A percentile compares a stretch with the other conserved stretches of the same genome.
These are phyloP conservation scores for Coccinonectria pachysandricola DNA, from an alignment of 2,329 filamentous ascomycete species.

Conservation along the genomic window DNA sequence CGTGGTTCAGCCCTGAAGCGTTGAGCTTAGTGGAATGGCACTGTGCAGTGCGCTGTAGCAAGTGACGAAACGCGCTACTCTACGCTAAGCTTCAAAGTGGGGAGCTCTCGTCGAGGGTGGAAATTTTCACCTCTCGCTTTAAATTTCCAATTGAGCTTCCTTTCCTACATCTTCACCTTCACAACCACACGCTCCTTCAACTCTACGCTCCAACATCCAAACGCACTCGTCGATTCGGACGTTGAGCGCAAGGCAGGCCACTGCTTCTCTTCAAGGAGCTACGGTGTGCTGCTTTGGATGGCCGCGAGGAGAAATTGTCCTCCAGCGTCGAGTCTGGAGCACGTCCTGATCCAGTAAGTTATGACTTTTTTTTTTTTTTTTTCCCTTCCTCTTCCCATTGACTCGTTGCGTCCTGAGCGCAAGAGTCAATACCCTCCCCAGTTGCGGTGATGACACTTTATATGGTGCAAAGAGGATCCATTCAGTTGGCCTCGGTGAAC, in stretches of 20 bases:
- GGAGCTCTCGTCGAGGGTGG: no score
- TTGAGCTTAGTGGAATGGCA: no score
- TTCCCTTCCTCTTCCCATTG: neutral
- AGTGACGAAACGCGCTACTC: no score
- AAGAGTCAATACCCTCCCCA: conserved; percentile 13
- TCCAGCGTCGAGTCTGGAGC: conserved; percentile 16
- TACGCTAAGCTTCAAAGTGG: conserved; percentile 23
- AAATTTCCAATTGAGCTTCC: no score
- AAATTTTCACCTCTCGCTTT: no score
- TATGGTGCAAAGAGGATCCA: conserved; percentile 47
- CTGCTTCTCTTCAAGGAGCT: conserved; percentile 10
- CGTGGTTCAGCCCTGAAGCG: no score
- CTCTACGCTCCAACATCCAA: conserved; percentile 5
- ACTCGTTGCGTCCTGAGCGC: no score
- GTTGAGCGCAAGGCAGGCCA: conserved; percentile 9
- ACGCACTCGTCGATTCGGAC: conserved; percentile 8
- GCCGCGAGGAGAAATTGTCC: conserved; percentile 14
- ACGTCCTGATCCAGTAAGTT: conserved; percentile 24
- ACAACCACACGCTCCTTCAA: conserved; percentile 6
- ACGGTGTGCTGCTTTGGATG: conserved; percentile 16
- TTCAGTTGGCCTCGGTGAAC: conserved; percentile 52
- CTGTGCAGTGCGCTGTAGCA: no score
- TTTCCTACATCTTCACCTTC: conserved; percentile 11
- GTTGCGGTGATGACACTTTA: conserved; percentile 51
- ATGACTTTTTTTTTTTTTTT: conserved; percentile 3